Percentiles rank a stretch among this genome's conserved stretches.
Evolutionary conservation across 2,329 filamentous ascomycete species (phyloP).

Genomic region (Bipolaris bicolor): DNA sequence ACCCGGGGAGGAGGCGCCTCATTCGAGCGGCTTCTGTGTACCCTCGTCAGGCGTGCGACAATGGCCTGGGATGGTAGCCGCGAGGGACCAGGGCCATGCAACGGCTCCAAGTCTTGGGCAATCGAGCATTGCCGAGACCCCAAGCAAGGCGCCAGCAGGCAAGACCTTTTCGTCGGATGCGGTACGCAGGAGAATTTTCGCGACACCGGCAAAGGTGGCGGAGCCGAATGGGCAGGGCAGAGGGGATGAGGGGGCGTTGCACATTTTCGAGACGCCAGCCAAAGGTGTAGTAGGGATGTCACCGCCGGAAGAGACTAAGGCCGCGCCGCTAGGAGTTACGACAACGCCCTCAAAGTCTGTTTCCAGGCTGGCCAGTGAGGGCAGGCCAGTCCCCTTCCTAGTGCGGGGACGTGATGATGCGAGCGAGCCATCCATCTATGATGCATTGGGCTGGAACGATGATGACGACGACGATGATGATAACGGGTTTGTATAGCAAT

Average conservation of each 20-base stretch:
- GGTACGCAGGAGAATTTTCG: slow-evolving; percentile 39
- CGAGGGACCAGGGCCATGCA: slow-evolving; percentile 37
- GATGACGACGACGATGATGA: slow-evolving; percentile 47
- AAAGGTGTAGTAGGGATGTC: slow-evolving; percentile 26
- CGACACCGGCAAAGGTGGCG: slow-evolving; percentile 39
- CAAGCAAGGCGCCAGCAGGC: slow-evolving; percentile 47
- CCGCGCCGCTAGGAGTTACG: slow-evolving; percentile 19
- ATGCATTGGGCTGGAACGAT: slow-evolving; percentile 56
- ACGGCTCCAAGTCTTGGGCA: slow-evolving; percentile 38
- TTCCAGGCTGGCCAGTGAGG: slow-evolving; percentile 1
- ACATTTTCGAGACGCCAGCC: slow-evolving; percentile 33
- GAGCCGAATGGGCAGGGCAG: slow-evolving; percentile 8
- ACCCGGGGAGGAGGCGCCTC: slow-evolving; percentile 23
- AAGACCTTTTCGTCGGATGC: slow-evolving; percentile 36
- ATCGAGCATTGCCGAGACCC: slow-evolving; percentile 50
- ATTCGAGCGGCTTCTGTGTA: slow-evolving; percentile 45
- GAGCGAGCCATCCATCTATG: slow-evolving; percentile 48
- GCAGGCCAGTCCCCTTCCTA: slow-evolving; percentile 12
- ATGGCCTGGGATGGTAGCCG: slow-evolving; percentile 31
- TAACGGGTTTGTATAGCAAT: slow-evolving; percentile 26
- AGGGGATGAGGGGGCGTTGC: slow-evolving; percentile 4
- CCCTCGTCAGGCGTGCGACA: slow-evolving; percentile 51
- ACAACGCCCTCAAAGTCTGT: slow-evolving; percentile 30
- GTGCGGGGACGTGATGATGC: slow-evolving; percentile 18
- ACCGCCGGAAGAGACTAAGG: slow-evolving; percentile 10